Conservation (phyloP, 2,329 filamentous ascomycete species). For the Mycocentrospora acerina region DNA sequence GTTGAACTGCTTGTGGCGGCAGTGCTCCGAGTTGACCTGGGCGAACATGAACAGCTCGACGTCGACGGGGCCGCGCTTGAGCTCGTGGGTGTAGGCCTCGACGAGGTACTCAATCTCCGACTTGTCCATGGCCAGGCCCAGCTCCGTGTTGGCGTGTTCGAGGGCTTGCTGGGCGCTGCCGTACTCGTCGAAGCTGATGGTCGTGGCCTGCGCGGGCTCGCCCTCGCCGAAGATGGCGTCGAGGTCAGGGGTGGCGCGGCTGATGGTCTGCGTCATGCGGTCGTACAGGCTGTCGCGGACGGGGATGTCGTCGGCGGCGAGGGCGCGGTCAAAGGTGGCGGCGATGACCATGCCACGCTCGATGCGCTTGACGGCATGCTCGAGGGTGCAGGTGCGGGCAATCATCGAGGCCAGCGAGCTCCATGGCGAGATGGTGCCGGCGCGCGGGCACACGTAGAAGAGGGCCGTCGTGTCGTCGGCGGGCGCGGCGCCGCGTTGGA, state of each 20-base stretch:
- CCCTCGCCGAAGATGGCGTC: conserved; percentile 76
- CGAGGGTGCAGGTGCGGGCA: conserved; percentile 84
- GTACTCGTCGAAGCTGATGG: conserved; percentile 68
- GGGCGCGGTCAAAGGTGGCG: conserved; percentile 58
- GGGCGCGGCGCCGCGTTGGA: conserved; percentile 52
- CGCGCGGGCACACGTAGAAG: conserved; percentile 77
- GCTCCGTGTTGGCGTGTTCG: conserved; percentile 77
- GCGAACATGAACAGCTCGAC: conserved; percentile 99
- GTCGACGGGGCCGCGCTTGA: conserved; percentile 72
- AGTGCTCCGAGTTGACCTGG: conserved; percentile 98
- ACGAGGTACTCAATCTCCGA: conserved; percentile 93
- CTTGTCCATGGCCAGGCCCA: conserved; percentile 83
- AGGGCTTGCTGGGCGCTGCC: conserved; percentile 70
- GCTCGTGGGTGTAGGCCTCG: conserved; percentile 70
- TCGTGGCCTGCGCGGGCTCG: conserved; percentile 64
- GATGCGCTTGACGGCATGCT: conserved; percentile 70
- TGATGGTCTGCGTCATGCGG: conserved; percentile 90
- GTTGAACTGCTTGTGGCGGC: conserved; percentile 88
- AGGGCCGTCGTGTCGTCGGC: conserved; percentile 56
- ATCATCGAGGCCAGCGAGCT: conserved; percentile 95
- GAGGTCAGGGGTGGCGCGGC: conserved; percentile 66
- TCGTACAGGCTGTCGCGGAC: conserved; percentile 78
- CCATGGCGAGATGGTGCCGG: conserved; percentile 88
- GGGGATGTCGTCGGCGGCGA: conserved; percentile 54
- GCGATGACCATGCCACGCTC: conserved; percentile 83